These are phyloP conservation scores for Termitomyces sp. DNA, from an alignment of 768 basidiomycete species.

Conservation along the genomic window DNA sequence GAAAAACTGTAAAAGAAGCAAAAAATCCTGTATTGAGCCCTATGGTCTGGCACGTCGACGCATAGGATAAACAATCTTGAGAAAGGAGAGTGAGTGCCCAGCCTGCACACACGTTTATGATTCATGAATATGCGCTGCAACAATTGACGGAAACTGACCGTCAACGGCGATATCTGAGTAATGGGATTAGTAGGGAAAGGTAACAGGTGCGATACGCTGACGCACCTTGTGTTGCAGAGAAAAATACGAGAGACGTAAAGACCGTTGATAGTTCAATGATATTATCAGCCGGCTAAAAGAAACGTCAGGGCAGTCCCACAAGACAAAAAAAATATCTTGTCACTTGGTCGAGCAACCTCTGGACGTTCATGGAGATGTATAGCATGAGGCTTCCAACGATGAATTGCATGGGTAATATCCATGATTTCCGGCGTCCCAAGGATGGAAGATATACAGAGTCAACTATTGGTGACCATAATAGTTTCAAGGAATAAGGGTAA, in stretches of 20 bases:
- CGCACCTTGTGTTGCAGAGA: conserved; percentile 95
- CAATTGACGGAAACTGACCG: conserved; percentile 41
- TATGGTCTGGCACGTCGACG: conserved; percentile 97
- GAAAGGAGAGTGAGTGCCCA: conserved; percentile 86
- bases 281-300: conserved; percentile 70
- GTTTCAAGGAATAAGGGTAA: conserved; percentile 95
- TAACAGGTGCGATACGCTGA: background rate
- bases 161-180: conserved; percentile 93
- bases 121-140: conserved; percentile 1
- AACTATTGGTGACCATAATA: conserved; percentile 96
- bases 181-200: conserved; percentile 7
- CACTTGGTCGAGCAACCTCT: conserved; percentile 77
- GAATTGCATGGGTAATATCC: conserved; percentile 97
- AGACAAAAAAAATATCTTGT: conserved; percentile 13
- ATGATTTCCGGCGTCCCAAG: conserved; percentile 92
- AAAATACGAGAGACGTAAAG: conserved; percentile 87
- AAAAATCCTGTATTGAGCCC: conserved; percentile 96
- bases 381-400: conserved; percentile 83
- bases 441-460: conserved; percentile 82
- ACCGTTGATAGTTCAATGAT: conserved; percentile 71
- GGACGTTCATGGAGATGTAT: conserved; percentile 67
- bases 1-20: conserved; percentile 93
- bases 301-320: conserved; percentile 8
- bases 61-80: conserved; percentile 90
- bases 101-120: conserved; percentile 29